Conservation (phyloP, 2,329 filamentous ascomycete genomes). For the Aspergillus sojae region DNA sequence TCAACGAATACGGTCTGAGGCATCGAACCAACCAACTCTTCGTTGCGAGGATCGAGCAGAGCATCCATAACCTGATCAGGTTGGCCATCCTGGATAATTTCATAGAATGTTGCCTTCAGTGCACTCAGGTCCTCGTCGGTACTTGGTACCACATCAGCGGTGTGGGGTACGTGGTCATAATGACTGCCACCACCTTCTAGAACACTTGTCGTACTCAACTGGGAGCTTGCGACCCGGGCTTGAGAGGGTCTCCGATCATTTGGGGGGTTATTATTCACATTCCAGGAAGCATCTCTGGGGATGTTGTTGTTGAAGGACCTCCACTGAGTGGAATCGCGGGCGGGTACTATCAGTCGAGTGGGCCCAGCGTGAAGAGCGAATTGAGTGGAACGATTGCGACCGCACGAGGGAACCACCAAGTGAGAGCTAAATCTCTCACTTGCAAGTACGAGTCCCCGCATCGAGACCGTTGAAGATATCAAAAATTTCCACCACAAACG, state of each 20-base stretch:
- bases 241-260: not conserved
- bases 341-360: slow-evolving; percentile 10
- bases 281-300: not conserved
- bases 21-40: slow-evolving; percentile 42
- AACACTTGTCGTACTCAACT: not conserved
- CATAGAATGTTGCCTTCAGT: slow-evolving; percentile 24
- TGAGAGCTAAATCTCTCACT: slow-evolving; percentile 34
- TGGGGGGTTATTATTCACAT: not conserved
- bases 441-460: slow-evolving; percentile 28
- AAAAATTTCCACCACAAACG: not conserved
- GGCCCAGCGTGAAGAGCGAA: slow-evolving; percentile 12
- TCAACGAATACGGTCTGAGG: slow-evolving; percentile 63
- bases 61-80: slow-evolving; percentile 44
- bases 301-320: slow-evolving; percentile 1
- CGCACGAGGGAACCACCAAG: slow-evolving; percentile 27
- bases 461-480: not conserved
- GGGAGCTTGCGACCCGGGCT: not conserved
- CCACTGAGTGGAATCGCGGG: slow-evolving; percentile 11
- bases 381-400: slow-evolving; percentile 19
- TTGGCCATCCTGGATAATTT: slow-evolving; percentile 38
- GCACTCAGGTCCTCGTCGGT: not conserved
- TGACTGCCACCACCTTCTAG: slow-evolving; percentile 5
- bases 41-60: slow-evolving; percentile 36
- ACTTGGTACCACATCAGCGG: not conserved
- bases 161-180: not conserved